Percentiles rank a stretch among this genome's conserved stretches.
phyloP scores from a whole-genome alignment of 1,284 basidiomycete genomes.

The Naganishia liquefaciens region DNA sequence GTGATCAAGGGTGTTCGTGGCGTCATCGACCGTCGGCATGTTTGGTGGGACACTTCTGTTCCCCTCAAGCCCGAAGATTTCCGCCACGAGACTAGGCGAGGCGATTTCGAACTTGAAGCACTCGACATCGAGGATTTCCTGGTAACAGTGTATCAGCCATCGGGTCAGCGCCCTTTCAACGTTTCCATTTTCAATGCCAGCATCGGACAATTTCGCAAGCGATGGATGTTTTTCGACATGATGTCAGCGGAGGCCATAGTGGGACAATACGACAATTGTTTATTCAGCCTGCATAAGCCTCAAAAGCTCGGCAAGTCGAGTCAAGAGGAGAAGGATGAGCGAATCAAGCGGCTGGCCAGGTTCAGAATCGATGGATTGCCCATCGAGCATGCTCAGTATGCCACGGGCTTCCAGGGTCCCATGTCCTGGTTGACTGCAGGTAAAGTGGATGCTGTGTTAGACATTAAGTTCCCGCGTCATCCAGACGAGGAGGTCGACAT shows the following conservation, averaged over 20 bases:
- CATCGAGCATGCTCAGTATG: conserved; percentile 91
- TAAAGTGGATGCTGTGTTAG: conserved; percentile 92
- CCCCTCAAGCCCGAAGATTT: conserved; percentile 75
- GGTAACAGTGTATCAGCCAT: conserved; percentile 92
- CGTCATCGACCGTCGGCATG: conserved; percentile 85
- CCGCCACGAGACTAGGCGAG: conserved; percentile 69
- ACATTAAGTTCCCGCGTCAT: conserved; percentile 93
- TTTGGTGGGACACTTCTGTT: conserved; percentile 81
- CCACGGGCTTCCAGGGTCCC: conserved; percentile 74
- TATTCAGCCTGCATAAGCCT: conserved; percentile 94
- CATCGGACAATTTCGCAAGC: conserved; percentile 79
- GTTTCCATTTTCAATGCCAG: conserved; percentile 95
- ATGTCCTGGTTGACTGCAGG: conserved; percentile 97
- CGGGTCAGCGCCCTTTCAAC: conserved; percentile 87
- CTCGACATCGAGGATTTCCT: conserved; percentile 89
- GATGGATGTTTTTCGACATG: conserved; percentile 95
- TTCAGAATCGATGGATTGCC: conserved; percentile 96
- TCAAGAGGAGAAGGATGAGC: conserved; percentile 75
- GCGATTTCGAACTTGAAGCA: conserved; percentile 90
- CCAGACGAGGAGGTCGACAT: conserved; percentile 69
- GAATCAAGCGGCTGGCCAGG: conserved; percentile 89
- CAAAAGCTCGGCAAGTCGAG: conserved; percentile 92
- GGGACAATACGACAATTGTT: conserved; percentile 95
- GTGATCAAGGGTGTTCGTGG: conserved; percentile 92
- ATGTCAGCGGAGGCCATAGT: conserved; percentile 89